These are phyloP conservation scores for Blepharisma japonicum DNA, from an alignment of 73 alveolate species.

Conservation along the genomic window DNA sequence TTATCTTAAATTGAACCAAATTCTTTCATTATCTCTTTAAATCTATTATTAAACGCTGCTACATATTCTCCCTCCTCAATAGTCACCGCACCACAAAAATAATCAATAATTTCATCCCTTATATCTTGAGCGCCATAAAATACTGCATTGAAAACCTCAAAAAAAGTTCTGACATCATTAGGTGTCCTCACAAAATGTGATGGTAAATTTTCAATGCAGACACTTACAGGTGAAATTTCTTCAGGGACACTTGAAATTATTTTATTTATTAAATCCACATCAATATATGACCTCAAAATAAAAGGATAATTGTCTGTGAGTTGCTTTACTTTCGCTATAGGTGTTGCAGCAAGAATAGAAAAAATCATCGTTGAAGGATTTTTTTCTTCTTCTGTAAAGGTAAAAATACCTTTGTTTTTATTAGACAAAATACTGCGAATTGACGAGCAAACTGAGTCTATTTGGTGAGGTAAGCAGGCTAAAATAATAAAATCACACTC, in stretches of 20 bases:
- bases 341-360: constrained; percentile 26
- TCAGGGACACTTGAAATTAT: background rate
- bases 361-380: constrained; percentile 1
- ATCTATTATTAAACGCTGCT: too few relatives aligned
- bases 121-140: too few relatives aligned
- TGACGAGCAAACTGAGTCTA: background rate
- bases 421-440: background rate
- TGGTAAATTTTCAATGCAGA: too few relatives aligned
- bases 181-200: too few relatives aligned
- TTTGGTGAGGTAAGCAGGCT: constrained; percentile 20
- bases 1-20: too few relatives aligned
- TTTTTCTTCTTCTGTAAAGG: constrained; percentile 18
- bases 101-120: too few relatives aligned
- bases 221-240: too few relatives aligned
- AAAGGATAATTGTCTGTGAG: background rate
- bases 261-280: background rate
- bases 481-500: constrained; percentile 15
- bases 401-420: constrained; percentile 14
- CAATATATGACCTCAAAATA: background rate
- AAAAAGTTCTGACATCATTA: too few relatives aligned
- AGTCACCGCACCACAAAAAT: too few relatives aligned
- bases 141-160: too few relatives aligned
- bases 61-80: too few relatives aligned
- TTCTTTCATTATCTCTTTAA: too few relatives aligned
- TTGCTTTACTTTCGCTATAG: background rate